Base-by-base conservation (phyloP, 768 basidiomycete species). In the Zangia roseola region DNA sequence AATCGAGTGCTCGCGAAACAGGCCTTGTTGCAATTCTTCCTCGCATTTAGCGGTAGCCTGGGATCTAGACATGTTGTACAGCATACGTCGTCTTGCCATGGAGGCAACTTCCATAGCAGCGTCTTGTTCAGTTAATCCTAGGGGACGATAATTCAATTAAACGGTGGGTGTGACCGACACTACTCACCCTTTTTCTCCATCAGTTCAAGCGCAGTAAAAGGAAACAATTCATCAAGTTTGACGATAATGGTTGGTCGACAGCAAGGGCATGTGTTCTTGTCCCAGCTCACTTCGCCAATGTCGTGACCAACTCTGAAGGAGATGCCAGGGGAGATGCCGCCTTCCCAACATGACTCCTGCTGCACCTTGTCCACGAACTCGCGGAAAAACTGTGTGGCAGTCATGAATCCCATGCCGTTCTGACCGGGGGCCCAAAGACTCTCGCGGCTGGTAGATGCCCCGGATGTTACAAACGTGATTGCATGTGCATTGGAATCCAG, bases 341-440 rank as follows among this genome's bases (percentile, higher is more conserved):
- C 36, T 26, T 48, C 45, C 20, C 20, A 39, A 9, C 3, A 30
- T 9, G 28, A n/a, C 43, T 43, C 44, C 17, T 46, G 40, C 20
- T 17, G 30, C 16, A 33, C 31, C 13, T 39, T 37, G 13, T 43
- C 47, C 13, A 56, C 50, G 13, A 52, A 8, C 12, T 55, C 44
- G 30, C 46, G 37, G 42, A 55, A 47, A 37, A 47, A 58, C 17
- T 45, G 57, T 4, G 57, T 58, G 9, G 57, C 58, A 31, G 50
- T 42, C 35, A 52, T 45, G 38, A 59, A 55, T 2, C 53, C 50
- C 10, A 25, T 52, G 28, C 54, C 50, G 24, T 59, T 59, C 40
- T 59, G 58, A 19, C 58, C 57, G 10, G 53, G 47, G 16, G 50
- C 54, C 49, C 48, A 59, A 13, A 43, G 40, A 25, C 50, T 59